phyloP scores from a whole-genome alignment of 768 basidiomycete species.

The Podaxis carcinomalis region DNA sequence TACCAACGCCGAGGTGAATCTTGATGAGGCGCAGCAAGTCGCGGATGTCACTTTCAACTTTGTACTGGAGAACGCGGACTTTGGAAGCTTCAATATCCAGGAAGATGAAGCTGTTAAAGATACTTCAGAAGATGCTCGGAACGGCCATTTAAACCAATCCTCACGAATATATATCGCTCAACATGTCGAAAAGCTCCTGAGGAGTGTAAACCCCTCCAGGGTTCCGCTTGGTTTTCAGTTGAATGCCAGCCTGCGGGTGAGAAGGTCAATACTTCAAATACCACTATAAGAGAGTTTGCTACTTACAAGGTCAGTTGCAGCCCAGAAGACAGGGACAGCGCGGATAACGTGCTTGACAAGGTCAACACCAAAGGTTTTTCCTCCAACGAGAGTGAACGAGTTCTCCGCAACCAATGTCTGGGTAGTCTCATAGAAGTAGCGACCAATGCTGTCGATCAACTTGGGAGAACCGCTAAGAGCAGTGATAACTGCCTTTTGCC shows the following conservation, averaged over 20 bases:
- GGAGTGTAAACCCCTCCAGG: conserved; percentile 61
- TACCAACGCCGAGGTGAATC: conserved; percentile 35
- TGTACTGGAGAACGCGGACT: conserved; percentile 49
- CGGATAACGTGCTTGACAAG: conserved; percentile 67
- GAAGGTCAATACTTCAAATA: not conserved
- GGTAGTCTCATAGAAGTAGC: conserved; percentile 66
- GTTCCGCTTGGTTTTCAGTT: conserved; percentile 53
- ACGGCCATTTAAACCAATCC: not conserved
- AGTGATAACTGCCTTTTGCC: conserved; percentile 41
- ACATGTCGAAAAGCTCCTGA: conserved; percentile 54
- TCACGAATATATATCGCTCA: conserved; percentile 26
- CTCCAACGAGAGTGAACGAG: conserved; percentile 57
- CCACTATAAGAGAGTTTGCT: not conserved
- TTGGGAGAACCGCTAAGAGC: conserved; percentile 46
- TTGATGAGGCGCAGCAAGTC: conserved; percentile 57
- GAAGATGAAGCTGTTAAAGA: conserved; percentile 62
- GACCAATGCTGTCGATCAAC: conserved; percentile 42
- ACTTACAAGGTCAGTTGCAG: conserved; percentile 63
- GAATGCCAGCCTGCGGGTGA: conserved; percentile 57
- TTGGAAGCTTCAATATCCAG: conserved; percentile 61
- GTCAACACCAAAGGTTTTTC: conserved; percentile 52
- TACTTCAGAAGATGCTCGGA: not conserved
- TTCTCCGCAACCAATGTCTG: conserved; percentile 47
- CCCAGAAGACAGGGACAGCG: conserved; percentile 65
- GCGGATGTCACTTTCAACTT: conserved; percentile 47